Conservation (phyloP, 1,139 yeast species). For the Suhomyces atakaporum region DNA sequence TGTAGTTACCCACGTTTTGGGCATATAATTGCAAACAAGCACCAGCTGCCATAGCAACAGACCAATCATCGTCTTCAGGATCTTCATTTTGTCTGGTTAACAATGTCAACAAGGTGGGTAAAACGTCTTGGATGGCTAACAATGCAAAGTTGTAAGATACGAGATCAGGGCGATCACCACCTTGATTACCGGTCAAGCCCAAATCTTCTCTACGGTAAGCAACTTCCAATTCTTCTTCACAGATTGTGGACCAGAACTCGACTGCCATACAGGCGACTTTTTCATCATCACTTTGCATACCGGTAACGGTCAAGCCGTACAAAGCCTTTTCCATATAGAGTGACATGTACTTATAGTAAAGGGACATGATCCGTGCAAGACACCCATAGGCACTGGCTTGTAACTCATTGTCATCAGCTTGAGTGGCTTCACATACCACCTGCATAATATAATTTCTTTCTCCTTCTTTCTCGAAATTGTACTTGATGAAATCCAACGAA, state of each 20-base stretch:
- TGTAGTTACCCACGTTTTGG: slow-evolving; percentile 81
- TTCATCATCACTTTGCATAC: slow-evolving; percentile 87
- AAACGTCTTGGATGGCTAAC: slow-evolving; percentile 78
- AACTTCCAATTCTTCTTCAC: slow-evolving; percentile 92
- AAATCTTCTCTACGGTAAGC: slow-evolving; percentile 66
- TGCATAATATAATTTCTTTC: slow-evolving; percentile 98
- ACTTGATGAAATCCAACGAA: slow-evolving; percentile 85
- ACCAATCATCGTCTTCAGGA: slow-evolving; percentile 95
- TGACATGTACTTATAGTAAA: slow-evolving; percentile 86
- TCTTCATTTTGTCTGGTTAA: slow-evolving; percentile 90
- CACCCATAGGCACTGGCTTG: slow-evolving; percentile 97
- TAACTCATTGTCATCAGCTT: slow-evolving; percentile 75
- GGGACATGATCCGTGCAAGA: slow-evolving; percentile 85
- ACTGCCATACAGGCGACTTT: slow-evolving; percentile 97
- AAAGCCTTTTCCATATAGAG: slow-evolving; percentile 97
- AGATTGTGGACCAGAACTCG: slow-evolving; percentile 96
- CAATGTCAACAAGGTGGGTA: slow-evolving; percentile 80
- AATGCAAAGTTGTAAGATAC: slow-evolving; percentile 73
- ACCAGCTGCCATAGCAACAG: slow-evolving; percentile 98
- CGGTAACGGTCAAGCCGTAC: slow-evolving; percentile 84
- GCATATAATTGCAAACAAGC: slow-evolving; percentile 95
- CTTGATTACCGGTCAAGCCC: slow-evolving; percentile 40
- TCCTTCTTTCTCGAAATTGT: slow-evolving; percentile 87
- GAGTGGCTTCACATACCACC: slow-evolving; percentile 98
- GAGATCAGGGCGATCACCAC: slow-evolving; percentile 41